Evolutionary conservation across 176 grass and related monocot species (phyloP), one percentile per base, ranked within the genome.

Genomic region (Zoysia pacifica): DNA sequence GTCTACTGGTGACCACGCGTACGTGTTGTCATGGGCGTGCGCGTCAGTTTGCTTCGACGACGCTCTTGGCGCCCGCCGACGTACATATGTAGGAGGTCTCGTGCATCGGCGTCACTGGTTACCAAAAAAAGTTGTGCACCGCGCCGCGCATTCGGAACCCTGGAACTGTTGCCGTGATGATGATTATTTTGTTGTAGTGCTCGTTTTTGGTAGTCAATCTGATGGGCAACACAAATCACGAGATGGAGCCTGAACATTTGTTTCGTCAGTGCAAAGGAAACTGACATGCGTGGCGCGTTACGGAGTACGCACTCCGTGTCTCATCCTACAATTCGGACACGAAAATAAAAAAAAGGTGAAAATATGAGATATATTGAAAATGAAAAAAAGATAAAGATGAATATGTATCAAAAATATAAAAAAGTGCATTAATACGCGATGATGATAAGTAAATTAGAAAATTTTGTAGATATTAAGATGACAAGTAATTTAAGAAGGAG

Each of bases 1-100:
- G 42, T 83, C 7, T 61, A 88, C 75, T 5, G 69, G 61, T 88
- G 86, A 88, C 18, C 2, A 64, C 36, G 11, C 62, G 9, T 13
- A 11, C 4, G 2, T 7, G 11, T 53, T 13, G 13, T 53, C 13
- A 14, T 14, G 11, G 50, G 13, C 54, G 8, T 3, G 9, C 41
- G 39, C 14, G 66, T 19, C 19, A 7, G 6, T 20, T 60, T 52
- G 2, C 11, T 52, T 18, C 56, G 20, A 36, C 20, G 0, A 0
- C 11, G 8, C 4, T 11, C 1, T 28, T 63, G 61, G 28, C 28
- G 61, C 61, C 35, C 20, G 61, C 61, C 28, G 28, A 63, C 9
- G 28, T 63, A 37, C 28, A 37, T 4, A 63, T 28, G 58, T 19
- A 6, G 18, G 8, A 59, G 56, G 59, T 7, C 28, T 62, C 15